A percentile compares a stretch with the other conserved stretches of the same genome.
phyloP scores from a whole-genome alignment of 139 green algal genomes.

The Tetraselmis chui region DNA sequence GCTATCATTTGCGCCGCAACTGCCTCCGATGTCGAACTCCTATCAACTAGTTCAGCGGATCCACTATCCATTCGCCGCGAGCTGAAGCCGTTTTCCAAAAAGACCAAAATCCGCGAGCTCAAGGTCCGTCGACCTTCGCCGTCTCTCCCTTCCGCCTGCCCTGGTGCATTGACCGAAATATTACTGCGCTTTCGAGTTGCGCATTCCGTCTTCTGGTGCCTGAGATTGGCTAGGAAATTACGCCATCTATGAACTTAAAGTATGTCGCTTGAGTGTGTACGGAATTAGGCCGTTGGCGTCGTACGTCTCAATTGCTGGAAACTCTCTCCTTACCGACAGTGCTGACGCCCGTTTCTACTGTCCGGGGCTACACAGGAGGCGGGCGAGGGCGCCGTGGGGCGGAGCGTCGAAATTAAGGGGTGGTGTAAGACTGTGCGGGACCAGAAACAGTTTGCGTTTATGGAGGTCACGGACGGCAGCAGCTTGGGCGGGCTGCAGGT shows the following conservation, averaged over 20 bases:
- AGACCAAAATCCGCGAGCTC: not conserved
- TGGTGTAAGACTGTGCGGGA: slow-evolving; percentile 40
- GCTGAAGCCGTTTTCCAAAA: not conserved
- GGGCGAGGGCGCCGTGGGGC: not conserved
- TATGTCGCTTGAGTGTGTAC: too few species aligned
- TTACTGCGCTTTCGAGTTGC: too few species aligned
- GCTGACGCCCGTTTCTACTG: too few species aligned
- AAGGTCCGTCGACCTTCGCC: not conserved
- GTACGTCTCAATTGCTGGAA: too few species aligned
- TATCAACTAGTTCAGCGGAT: not conserved
- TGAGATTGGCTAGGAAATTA: too few species aligned
- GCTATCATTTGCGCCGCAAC: not conserved
- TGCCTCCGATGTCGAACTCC: not conserved
- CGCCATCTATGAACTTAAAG: too few species aligned
- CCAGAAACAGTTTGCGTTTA: slow-evolving; percentile 44
- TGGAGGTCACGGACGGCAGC: slow-evolving; percentile 45
- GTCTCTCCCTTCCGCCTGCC: too few species aligned
- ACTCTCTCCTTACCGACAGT: too few species aligned
- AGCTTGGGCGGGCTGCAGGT: slow-evolving; percentile 34
- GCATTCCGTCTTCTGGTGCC: too few species aligned
- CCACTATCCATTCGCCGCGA: not conserved
- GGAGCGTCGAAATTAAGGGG: slow-evolving; percentile 7
- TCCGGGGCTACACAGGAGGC: too few species aligned
- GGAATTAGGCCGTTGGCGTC: too few species aligned
- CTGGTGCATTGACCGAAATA: not conserved